Percentiles rank a stretch among this genome's conserved stretches.
Evolutionary conservation across 768 basidiomycete genomes (phyloP).

Genomic region (Termitomyces sp.): DNA sequence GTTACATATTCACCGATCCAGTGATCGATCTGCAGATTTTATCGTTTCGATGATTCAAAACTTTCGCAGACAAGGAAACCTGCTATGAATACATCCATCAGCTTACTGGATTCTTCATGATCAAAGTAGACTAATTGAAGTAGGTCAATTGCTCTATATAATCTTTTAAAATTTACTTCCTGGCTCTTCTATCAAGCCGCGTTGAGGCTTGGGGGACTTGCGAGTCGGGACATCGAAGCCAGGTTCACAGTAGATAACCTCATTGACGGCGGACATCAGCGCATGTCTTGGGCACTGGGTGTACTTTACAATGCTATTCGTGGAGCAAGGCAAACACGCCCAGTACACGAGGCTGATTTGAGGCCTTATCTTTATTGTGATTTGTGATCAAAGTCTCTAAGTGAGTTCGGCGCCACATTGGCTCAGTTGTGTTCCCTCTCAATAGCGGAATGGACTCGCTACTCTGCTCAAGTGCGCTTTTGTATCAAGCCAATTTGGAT

Average conservation of each 20-base stretch:
- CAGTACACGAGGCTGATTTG: conserved; percentile 13
- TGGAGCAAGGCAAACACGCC: conserved; percentile 7
- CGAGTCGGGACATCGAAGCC: conserved; percentile 10
- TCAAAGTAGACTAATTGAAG: background rate
- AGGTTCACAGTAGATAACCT: conserved; percentile 1
- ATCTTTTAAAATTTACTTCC: background rate
- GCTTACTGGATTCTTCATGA: background rate
- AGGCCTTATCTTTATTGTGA: conserved; percentile 11
- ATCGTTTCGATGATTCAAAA: background rate
- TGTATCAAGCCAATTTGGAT: background rate
- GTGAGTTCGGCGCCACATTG: conserved; percentile 11
- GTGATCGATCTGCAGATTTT: conserved; percentile 11
- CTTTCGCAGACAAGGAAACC: background rate
- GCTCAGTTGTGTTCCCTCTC: conserved; percentile 3
- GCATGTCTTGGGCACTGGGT: conserved; percentile 9
- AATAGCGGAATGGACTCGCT: background rate
- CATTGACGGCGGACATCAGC: conserved; percentile 5
- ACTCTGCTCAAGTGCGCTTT: background rate
- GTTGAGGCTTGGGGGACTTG: conserved; percentile 5
- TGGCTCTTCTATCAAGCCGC: background rate
- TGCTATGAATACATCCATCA: background rate
- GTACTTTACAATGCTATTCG: conserved; percentile 4
- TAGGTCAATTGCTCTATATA: background rate
- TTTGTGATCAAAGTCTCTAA: conserved; percentile 3
- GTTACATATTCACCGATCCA: too few relatives aligned